Evolutionary conservation across 2,329 filamentous ascomycete species (phyloP).

Genomic region (Cryphonectria radicalis): DNA sequence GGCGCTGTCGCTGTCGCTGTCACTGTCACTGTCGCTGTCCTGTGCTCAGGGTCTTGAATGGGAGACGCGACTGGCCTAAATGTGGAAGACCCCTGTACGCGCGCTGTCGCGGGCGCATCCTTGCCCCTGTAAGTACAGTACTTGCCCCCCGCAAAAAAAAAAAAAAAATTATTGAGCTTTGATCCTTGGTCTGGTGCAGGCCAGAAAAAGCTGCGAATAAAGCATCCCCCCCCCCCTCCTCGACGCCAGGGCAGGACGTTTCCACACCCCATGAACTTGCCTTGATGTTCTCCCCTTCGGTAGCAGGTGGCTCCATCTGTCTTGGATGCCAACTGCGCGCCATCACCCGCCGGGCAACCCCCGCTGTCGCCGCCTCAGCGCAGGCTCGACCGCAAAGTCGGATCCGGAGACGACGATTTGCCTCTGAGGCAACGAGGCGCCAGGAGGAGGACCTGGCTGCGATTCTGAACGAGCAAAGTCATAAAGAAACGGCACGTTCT

Average conservation of each 20-base stretch:
- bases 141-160: slow-evolving; percentile 13
- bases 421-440: slow-evolving; percentile 20
- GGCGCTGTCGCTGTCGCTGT: not conserved
- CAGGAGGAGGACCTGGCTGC: slow-evolving; percentile 11
- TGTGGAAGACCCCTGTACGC: slow-evolving; percentile 10
- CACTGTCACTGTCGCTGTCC: not conserved
- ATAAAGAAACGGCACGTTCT: not conserved
- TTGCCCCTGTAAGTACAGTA: not conserved
- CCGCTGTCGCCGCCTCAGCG: slow-evolving; percentile 25
- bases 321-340: slow-evolving; percentile 45
- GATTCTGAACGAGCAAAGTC: slow-evolving; percentile 1
- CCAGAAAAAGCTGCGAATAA: not conserved
- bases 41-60: not conserved
- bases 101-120: slow-evolving; percentile 3
- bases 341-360: slow-evolving; percentile 33
- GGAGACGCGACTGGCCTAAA: slow-evolving; percentile 19
- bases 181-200: not conserved
- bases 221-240: not conserved
- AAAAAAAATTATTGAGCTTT: slow-evolving; percentile 15
- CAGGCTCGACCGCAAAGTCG: slow-evolving; percentile 14
- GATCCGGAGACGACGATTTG: slow-evolving; percentile 24
- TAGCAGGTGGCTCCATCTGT: slow-evolving; percentile 43
- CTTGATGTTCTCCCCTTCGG: slow-evolving; percentile 42
- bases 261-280: slow-evolving; percentile 10
- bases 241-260: not conserved